Evolutionary conservation across 2,329 filamentous ascomycete species (phyloP).

Genomic region (Cytospora mali): DNA sequence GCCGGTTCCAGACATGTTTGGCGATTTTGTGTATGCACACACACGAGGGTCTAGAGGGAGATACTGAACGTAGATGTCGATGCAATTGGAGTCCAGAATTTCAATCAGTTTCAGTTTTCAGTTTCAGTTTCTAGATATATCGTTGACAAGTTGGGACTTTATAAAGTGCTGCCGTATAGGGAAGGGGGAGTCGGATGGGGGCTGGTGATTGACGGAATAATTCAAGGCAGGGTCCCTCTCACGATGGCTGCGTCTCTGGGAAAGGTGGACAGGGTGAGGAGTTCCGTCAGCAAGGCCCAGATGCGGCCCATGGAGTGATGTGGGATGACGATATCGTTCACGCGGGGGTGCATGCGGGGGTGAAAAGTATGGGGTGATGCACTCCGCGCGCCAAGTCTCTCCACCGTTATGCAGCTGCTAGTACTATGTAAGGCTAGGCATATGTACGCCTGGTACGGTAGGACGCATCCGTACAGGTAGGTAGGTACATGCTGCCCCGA

Average conservation of each 20-base stretch:
- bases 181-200: constrained; percentile 4
- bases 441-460: background rate
- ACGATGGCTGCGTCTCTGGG: constrained; percentile 11
- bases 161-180: constrained; percentile 15
- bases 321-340: constrained; percentile 22
- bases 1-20: constrained; percentile 41
- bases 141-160: background rate
- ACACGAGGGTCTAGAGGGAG: background rate
- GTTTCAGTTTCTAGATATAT: too few relatives aligned
- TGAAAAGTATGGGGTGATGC: too few relatives aligned
- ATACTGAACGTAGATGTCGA: background rate
- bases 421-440: background rate
- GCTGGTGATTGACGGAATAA: constrained; percentile 25
- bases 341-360: background rate
- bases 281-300: constrained; percentile 14
- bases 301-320: constrained; percentile 22
- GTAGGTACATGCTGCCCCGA: too few relatives aligned
- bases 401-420: background rate
- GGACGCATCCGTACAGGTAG: background rate
- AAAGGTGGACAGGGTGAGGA: background rate
- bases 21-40: background rate
- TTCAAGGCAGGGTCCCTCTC: constrained; percentile 21
- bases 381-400: too few relatives aligned
- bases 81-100: background rate
- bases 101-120: background rate